Evolutionary conservation across 768 basidiomycete genomes (phyloP), one percentile per base, ranked within the genome.

Genomic region (Cystobasidium ongulense): DNA sequence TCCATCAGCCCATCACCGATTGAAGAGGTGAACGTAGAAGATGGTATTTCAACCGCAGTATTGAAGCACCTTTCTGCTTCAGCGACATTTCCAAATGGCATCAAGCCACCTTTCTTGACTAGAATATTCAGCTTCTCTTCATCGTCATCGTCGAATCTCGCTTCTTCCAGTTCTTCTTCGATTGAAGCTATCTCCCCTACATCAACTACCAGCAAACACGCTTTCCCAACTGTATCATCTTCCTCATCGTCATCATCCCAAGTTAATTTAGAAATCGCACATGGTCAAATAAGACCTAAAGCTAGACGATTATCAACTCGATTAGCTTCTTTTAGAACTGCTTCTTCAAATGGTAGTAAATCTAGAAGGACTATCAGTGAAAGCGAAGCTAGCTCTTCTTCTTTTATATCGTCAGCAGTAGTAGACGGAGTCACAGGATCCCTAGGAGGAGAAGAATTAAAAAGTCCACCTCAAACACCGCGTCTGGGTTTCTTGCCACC

Each of bases 261-360:
- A 15, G 33, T 35, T 31, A 29, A 13, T 46, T 13, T 35, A 21
- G 57, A 5, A 59, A 15, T 27, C 57, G 57, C 11, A 29, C 11
- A 5, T 29, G 23, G 57, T 27, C 25, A 59, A 15, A 59, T 15
- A 10, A 59, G 57, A 29, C 11, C 25, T 5, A 11, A 15, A 35
- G 25, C 57, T 59, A 59, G 57, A 59, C 4, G 57, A 59, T 29
- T 59, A 31, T 59, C 57, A 15, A 59, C 57, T 59, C 57, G 57
- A 7, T 29, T 59, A 15, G 57, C 23, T 15, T 59, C 57, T 4
- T 27, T 27, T 13, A 27, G 57, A 29, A 59, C 23, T 59, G 29
- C 15, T 27, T 59, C 57, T 5, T 4, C 11, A 13, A 59, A 4
- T 15, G 33, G 57, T 15, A 35, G 57, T 27, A 59, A 4, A 35